These are phyloP conservation scores for Boletus subparvulus DNA, from an alignment of 768 basidiomycete genomes.

Conservation along the genomic window DNA sequence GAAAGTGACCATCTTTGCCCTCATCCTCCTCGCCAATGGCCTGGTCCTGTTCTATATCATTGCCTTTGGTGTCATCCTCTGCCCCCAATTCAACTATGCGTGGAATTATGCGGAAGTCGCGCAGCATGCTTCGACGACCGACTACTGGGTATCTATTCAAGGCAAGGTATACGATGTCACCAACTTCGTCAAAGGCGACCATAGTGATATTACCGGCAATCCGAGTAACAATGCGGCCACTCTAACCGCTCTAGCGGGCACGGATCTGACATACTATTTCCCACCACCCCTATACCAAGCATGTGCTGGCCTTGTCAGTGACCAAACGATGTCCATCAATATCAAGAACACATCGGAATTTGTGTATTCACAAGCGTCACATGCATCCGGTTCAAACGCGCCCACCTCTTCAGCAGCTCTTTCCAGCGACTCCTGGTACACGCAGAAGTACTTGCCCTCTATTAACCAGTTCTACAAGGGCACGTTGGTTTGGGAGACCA, in stretches of 20 bases:
- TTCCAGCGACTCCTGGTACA: conserved; percentile 53
- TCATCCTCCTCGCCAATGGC: conserved; percentile 55
- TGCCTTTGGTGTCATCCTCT: conserved; percentile 58
- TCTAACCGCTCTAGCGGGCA: conserved; percentile 56
- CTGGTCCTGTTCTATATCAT: conserved; percentile 67
- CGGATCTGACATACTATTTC: conserved; percentile 64
- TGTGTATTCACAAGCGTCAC: conserved; percentile 47
- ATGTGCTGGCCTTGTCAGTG: conserved; percentile 58
- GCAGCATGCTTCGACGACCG: conserved; percentile 47
- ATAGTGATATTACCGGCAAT: conserved; percentile 56
- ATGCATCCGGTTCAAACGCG: conserved; percentile 53
- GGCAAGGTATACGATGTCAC: conserved; percentile 63
- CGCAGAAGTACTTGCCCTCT: conserved; percentile 50
- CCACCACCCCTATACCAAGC: conserved; percentile 57
- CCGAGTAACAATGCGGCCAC: conserved; percentile 49
- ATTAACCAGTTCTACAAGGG: conserved; percentile 62
- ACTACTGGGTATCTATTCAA: conserved; percentile 64
- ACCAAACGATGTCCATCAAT: conserved; percentile 39
- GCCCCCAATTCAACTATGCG: conserved; percentile 60
- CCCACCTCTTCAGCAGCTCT: conserved; percentile 37
- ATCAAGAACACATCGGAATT: conserved; percentile 48
- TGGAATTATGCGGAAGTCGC: conserved; percentile 53
- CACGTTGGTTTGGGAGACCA: conserved; percentile 49
- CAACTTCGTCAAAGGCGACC: conserved; percentile 58
- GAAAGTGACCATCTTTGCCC: conserved; percentile 61